Base-by-base conservation (phyloP, 2,329 filamentous ascomycete genomes). In the Dactylellina parvicollis region DNA sequence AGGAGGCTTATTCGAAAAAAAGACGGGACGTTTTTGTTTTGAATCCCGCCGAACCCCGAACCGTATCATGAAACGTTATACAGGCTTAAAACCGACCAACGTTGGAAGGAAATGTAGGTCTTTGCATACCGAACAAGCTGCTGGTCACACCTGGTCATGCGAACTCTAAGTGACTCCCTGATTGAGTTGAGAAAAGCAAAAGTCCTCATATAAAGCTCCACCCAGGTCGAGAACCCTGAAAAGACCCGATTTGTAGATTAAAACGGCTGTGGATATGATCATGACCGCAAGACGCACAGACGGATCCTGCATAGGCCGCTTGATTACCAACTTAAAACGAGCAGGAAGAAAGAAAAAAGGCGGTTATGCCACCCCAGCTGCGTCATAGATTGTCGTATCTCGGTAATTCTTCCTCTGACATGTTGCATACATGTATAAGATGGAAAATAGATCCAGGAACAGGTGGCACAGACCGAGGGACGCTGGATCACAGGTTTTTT, bases 61-160 rank as follows among this genome's bases (percentile, higher is more conserved):
- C 49, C 50, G 67, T 59, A 57, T 57, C 52, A 49, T 72, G 67
- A 64, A 64, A 65, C 59, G 44, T 46, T 54, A 26, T 54, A 64
- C 36, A 54, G 28, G 36, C 14, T 50, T 42, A 62, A 49, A 50
- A 36, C 57, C 24, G 4, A 44, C 32, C 12, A 52, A 26, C 24
- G n/a, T 52, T 38, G 38, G 44, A 34, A 46, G 24, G 24, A 24
- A 30, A 14, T n/a, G n/a, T n/a, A n/a, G n/a, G n/a, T n/a, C n/a
- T n/a, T 34, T 52, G 52, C 62, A 44, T 24, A n/a, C 42, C 44
- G 44, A 44, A 49, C 32, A 30, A 57, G 26, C 52, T n/a, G n/a
- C n/a, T n/a, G 36, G 32, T 56, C 30, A 55, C 36, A 36, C 49
- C 47, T 32, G 50, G 42, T 44, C 42, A 67, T 67, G 62, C 52